Base-by-base conservation (phyloP, 139 green algal genomes). In the Chlamydomonas incerta region DNA sequence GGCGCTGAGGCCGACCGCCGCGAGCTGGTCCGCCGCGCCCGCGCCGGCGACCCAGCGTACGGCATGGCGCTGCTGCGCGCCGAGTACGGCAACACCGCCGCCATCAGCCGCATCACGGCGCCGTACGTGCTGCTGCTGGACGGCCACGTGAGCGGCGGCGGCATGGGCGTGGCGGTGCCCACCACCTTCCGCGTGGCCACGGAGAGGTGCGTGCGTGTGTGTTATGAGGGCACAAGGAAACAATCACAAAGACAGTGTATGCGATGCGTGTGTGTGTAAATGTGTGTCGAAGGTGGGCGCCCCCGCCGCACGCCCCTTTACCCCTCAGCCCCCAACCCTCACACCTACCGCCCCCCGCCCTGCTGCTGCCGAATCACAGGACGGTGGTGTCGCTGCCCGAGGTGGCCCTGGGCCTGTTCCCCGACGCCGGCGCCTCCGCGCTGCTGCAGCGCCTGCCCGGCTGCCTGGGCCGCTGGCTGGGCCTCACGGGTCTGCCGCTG, bases 301-400 rank as follows among this genome's bases (percentile, higher is more conserved):
- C n/a, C n/a, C n/a, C n/a, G n/a, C n/a, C n/a, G n/a, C n/a, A n/a
- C n/a, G n/a, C n/a, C n/a, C n/a, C n/a, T n/a, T n/a, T n/a, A n/a
- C n/a, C n/a, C n/a, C n/a, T n/a, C n/a, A n/a, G n/a, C n/a, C n/a
- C n/a, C n/a, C n/a, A n/a, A n/a, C n/a, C n/a, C n/a, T n/a, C n/a
- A n/a, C n/a, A n/a, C n/a, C n/a, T n/a, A n/a, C n/a, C n/a, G n/a
- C n/a, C n/a, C n/a, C n/a, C n/a, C n/a, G n/a, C n/a, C 33, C 35
- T 71, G 74, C n/a, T n/a, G n/a, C n/a, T n/a, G n/a, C n/a, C n/a
- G n/a, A n/a, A n/a, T n/a, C n/a, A n/a, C 92, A 98, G 94, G 76
- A 97, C 94, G 6, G 37, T 99, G 21, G 98, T 99, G 87, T 96
- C 97, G 8, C 99, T 99, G 97, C 97, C 97, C n/a, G 97, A 99